A percentile compares a stretch with the other conserved stretches of the same genome.
Conservation (phyloP, 1,284 basidiomycete species). For the Sporisorium scitamineum region DNA sequence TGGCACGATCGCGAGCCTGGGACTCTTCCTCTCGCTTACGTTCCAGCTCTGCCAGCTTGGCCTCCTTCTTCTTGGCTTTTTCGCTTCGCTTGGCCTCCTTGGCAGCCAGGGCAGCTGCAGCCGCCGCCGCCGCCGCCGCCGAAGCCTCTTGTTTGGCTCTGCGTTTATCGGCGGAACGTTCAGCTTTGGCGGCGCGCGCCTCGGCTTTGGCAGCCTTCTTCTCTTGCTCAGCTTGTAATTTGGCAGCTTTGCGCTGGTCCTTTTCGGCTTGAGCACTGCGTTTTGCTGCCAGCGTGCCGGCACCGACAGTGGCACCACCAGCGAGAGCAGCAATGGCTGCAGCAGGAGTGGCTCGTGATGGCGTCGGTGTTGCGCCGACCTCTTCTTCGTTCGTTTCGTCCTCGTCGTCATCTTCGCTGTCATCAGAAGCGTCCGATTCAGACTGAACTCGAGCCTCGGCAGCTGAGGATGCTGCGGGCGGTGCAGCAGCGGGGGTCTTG, state of each 20-base stretch:
- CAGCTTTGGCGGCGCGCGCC: slow-evolving; percentile 35
- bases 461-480: slow-evolving; percentile 5
- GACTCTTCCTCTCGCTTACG: slow-evolving; percentile 43
- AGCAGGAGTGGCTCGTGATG: slow-evolving; percentile 24
- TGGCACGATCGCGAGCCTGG: slow-evolving; percentile 38
- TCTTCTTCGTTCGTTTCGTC: slow-evolving; percentile 12
- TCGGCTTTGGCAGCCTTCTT: slow-evolving; percentile 32
- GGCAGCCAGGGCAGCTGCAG: slow-evolving; percentile 42
- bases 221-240: slow-evolving; percentile 32
- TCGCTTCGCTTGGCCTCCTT: slow-evolving; percentile 48
- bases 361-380: slow-evolving; percentile 13
- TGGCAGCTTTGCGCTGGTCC: slow-evolving; percentile 23
- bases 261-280: slow-evolving; percentile 31
- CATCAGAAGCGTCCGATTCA: slow-evolving; percentile 21
- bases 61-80: slow-evolving; percentile 40
- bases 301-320: slow-evolving; percentile 17
- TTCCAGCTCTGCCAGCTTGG: slow-evolving; percentile 33
- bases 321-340: slow-evolving; percentile 27
- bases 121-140: slow-evolving; percentile 49
- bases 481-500: slow-evolving; percentile 21
- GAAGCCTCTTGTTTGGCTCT: slow-evolving; percentile 47
- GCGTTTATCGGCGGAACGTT: slow-evolving; percentile 28
- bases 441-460: slow-evolving; percentile 1
- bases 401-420: slow-evolving; percentile 22
- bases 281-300: slow-evolving; percentile 23